Base-by-base conservation (phyloP, 805 yeast genomes). In the Candida tammaniensis region DNA sequence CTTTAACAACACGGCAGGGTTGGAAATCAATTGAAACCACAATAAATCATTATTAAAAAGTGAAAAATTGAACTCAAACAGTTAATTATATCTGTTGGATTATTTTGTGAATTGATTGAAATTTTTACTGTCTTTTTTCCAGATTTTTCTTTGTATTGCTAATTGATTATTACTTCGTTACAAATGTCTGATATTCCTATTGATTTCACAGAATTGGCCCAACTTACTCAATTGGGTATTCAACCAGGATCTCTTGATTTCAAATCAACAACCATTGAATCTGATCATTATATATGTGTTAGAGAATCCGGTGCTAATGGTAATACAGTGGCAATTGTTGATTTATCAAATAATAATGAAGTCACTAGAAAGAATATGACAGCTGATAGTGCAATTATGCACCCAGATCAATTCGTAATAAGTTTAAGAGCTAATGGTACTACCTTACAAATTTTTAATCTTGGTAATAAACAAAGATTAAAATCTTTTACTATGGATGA, bases 341-440 rank as follows among this genome's bases (percentile, higher is more conserved):
- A 93, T 56, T 72, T 93, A 53, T 72, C 77, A 45, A 80, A 85
- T 55, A 79, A 79, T 67, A 86, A 86, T 62, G 75, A 78, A 49
- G 78, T 89, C 41, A 82, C 85, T 15, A 80, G 94, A 55, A 91
- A 93, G 64, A 84, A 86, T 59, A 93, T 93, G 96, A 76, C 86
- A 36, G 99, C 98, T 28, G 99, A 93, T 64, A 85, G 88, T 43
- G 98, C 97, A 32, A 93, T 93, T 56, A 81, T 93, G 93, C 94
- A 88, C 61, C 98, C 98, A 21, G 55, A 65, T n/a, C 79, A 82
- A 59, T 80, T 83, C 62, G 87, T 89, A 44, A 88, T 93, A 50
- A 87, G 96, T 11, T 77, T 93, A 46, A 78, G 98, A 56, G 98
- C 98, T 27, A 93, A 88, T 55, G 96, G 96, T 47, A 88, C 96